Conservation (phyloP, 106 monocot species). For the Apostasia shenzhenica region DNA sequence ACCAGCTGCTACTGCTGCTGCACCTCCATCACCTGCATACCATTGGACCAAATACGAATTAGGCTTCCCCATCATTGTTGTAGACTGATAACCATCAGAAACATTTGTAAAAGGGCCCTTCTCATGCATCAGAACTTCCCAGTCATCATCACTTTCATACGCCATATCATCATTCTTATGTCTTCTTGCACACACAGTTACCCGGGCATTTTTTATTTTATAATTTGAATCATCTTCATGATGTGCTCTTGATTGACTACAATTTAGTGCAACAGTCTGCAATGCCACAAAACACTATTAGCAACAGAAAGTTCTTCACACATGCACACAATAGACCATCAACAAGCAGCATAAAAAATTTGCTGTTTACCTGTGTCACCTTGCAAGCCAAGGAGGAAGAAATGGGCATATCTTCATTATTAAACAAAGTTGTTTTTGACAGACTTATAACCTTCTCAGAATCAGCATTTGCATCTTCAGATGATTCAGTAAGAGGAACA, state of each 20-base stretch:
- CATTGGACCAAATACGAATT: conserved; percentile 10
- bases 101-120: conserved; percentile 37
- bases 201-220: conserved; percentile 21
- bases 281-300: conserved; percentile 9
- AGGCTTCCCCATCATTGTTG: conserved; percentile 32
- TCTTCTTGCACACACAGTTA: conserved; percentile 36
- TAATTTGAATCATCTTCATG: conserved; percentile 16
- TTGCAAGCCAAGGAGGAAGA: conserved; percentile 4
- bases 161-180: conserved; percentile 78
- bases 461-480: conserved; percentile 14
- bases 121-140: conserved; percentile 66
- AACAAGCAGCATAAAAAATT: conserved; percentile 8
- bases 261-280: not conserved
- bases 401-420: conserved; percentile 1
- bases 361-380: not conserved
- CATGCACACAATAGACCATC: not conserved
- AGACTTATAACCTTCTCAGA: conserved; percentile 3
- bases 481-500: conserved; percentile 15
- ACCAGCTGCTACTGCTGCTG: conserved; percentile 76
- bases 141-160: conserved; percentile 91
- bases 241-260: conserved; percentile 9
- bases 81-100: conserved; percentile 17
- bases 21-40: conserved; percentile 25
- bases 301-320: conserved; percentile 5
- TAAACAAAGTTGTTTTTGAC: not conserved